Evolutionary conservation across 1,139 yeast genomes (phyloP), one percentile per base, ranked within the genome.

Genomic region (Suhomyces anneliseae): DNA sequence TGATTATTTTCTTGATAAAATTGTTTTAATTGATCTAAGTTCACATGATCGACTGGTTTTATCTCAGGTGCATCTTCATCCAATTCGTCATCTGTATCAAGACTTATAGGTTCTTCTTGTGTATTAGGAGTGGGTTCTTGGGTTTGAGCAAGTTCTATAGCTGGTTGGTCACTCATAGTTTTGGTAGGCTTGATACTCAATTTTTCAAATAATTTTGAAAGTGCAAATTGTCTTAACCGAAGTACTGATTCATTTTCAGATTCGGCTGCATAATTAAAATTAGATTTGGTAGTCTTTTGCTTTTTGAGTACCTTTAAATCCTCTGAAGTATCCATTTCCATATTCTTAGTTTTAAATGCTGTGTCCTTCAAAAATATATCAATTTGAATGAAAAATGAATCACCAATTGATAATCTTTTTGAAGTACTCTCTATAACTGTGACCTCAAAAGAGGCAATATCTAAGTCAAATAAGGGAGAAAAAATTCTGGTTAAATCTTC

Each of bases 21-120:
- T 44, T 84, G 79, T 55, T 85, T 85, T 38, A 93, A 69, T 59
- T 92, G 96, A 55, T 89, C 90, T 37, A 87, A 62, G 49, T 79
- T 76, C 50, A 88, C 69, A 32, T 79, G 81, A 7, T 74, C 78
- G 2, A 55, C 48, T 1, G 62, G 66, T 31, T 57, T 57, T 19
- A 78, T 58, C 19, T 49, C 51, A 6, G 54, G 52, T 11, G 54
- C 59, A 40, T 57, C 57, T 15, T 45, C 48, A 31, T 52, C 55
- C 8, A 44, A 47, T 5, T 54, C 58, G 29, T 39, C 40, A 4
- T 52, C 51, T 2, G 51, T 43, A 32, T 51, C 55, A 7, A 45
- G 45, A 9, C 37, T 51, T 4, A 55, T 46, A 6, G 49, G 35
- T 27, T 51, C 55, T 1, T 39, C 29, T 10, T 42, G 38, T 7